Conservation (phyloP, 495 filamentous ascomycete genomes). For the Daldinia childiae region DNA sequence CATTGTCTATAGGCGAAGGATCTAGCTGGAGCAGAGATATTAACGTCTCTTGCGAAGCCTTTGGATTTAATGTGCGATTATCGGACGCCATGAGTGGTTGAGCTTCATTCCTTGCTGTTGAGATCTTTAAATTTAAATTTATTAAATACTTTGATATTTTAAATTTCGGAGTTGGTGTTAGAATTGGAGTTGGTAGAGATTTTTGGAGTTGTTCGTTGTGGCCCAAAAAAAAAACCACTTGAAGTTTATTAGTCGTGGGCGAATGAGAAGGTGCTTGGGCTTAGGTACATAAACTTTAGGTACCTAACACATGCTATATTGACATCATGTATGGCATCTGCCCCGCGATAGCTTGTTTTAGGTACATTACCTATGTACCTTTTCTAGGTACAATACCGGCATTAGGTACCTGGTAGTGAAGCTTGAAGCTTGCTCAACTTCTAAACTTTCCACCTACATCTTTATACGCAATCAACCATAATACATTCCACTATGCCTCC, state of each 20-base stretch:
- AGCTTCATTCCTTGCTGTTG: not conserved
- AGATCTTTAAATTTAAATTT: not conserved
- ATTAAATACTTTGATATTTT: not conserved
- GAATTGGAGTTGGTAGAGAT: not conserved
- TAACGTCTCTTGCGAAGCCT: slow-evolving; percentile 62
- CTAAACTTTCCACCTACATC: not conserved
- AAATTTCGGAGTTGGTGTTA: not conserved
- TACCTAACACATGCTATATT: too few relatives aligned
- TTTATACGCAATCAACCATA: not conserved
- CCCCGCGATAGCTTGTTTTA: not conserved
- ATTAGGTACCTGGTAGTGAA: too few relatives aligned
- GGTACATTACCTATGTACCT: too few relatives aligned
- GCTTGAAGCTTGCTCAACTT: not conserved
- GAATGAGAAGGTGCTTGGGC: too few relatives aligned
- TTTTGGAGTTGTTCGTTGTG: not conserved
- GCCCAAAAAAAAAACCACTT: not conserved
- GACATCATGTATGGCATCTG: too few relatives aligned
- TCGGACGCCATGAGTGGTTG: slow-evolving; percentile 35
- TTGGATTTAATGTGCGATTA: slow-evolving; percentile 39
- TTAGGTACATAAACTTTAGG: too few relatives aligned
- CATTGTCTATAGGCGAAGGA: slow-evolving; percentile 78
- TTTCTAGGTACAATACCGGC: too few relatives aligned
- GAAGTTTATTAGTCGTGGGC: too few relatives aligned
- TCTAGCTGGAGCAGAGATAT: slow-evolving; percentile 80
- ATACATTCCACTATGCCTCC: slow-evolving; percentile 50